A percentile compares a stretch with the other conserved stretches of the same genome.
Conservation (phyloP, 148 eudicot genomes). For the Fagopyrum tataricum region DNA sequence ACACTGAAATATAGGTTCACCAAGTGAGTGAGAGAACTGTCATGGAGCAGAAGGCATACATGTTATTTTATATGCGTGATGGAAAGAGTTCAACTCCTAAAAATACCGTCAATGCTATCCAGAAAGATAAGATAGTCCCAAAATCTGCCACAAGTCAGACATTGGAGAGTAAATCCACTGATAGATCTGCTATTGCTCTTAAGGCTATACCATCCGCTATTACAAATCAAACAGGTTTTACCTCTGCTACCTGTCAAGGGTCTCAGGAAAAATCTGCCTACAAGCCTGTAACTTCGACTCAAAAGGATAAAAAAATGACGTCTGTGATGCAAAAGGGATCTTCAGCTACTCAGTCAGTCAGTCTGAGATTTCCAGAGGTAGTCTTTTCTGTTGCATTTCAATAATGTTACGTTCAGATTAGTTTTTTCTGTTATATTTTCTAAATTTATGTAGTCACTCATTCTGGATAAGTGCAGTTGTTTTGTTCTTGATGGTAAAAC, state of each 20-base stretch:
- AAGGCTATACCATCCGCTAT: constrained; percentile 25
- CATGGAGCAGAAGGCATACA: constrained; percentile 92
- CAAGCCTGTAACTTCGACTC: neutral
- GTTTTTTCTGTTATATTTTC: neutral
- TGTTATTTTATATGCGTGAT: constrained; percentile 82
- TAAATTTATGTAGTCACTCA: neutral
- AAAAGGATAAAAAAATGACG: neutral
- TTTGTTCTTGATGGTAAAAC: neutral
- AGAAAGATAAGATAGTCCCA: constrained; percentile 10
- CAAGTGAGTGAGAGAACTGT: constrained; percentile 72
- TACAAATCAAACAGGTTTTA: constrained; percentile 29
- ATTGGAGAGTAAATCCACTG: constrained; percentile 17
- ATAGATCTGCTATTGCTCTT: constrained; percentile 30
- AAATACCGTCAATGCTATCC: constrained; percentile 39
- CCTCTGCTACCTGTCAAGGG: constrained; percentile 11
- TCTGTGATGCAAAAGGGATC: constrained; percentile 1
- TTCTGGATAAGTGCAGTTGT: neutral
- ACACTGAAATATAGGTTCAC: constrained; percentile 40
- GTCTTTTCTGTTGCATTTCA: too few relatives aligned
- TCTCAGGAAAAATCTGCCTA: constrained; percentile 14
- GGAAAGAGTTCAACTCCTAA: constrained; percentile 31
- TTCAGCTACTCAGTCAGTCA: neutral
- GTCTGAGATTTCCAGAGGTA: neutral
- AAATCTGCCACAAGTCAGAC: constrained; percentile 6
- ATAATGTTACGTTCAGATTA: neutral